phyloP scores from a whole-genome alignment of 805 yeast genomes.

The Saturnispora serradocipensis region DNA sequence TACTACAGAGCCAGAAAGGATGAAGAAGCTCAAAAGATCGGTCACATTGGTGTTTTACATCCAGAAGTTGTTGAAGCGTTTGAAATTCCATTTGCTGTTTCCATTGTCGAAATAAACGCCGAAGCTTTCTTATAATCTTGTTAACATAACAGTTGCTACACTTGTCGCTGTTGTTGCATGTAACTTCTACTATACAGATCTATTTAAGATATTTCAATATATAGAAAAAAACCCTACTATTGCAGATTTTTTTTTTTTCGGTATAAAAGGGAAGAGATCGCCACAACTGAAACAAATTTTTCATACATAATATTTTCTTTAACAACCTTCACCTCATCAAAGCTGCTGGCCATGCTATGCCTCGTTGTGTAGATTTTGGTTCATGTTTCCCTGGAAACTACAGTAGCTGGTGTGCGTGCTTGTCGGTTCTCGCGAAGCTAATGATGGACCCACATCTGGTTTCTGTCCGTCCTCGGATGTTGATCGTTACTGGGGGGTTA shows the following conservation, averaged over 20 bases:
- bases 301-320: slow-evolving; percentile 2
- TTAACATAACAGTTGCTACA: background rate
- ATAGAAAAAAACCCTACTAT: background rate
- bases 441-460: slow-evolving; percentile 15
- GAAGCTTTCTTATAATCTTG: slow-evolving; percentile 64
- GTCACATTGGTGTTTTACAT: slow-evolving; percentile 88
- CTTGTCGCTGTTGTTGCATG: background rate
- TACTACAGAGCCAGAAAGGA: slow-evolving; percentile 60
- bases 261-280: background rate
- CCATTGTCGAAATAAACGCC: slow-evolving; percentile 82
- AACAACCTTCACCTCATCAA: slow-evolving; percentile 35
- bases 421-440: slow-evolving; percentile 32
- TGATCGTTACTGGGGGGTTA: slow-evolving; percentile 22
- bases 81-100: slow-evolving; percentile 89
- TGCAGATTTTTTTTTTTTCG: background rate
- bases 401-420: slow-evolving; percentile 24
- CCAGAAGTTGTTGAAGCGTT: slow-evolving; percentile 84
- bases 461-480: slow-evolving; percentile 25
- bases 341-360: slow-evolving; percentile 17
- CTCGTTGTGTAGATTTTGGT: slow-evolving; percentile 7
- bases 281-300: background rate
- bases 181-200: background rate
- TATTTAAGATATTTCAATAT: background rate
- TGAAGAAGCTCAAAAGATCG: slow-evolving; percentile 51
- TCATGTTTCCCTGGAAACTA: slow-evolving; percentile 16